Evolutionary conservation across 306 rosid genomes (phyloP).

Genomic region (Pueraria montana): DNA sequence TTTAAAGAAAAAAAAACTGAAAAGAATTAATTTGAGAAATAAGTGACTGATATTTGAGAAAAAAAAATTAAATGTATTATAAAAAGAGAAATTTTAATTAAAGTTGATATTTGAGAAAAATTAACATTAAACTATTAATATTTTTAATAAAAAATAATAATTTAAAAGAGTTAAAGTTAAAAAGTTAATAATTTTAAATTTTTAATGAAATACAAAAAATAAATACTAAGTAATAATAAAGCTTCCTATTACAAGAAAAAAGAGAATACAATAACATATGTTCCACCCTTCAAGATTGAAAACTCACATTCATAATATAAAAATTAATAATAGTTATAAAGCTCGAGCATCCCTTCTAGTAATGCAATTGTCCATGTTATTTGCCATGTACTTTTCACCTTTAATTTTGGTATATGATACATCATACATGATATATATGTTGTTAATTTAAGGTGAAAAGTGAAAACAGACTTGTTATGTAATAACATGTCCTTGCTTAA

Average conservation of each 20-base stretch:
- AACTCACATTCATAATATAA: neutral
- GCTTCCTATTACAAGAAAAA: neutral
- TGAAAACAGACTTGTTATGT: neutral
- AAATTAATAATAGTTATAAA: neutral
- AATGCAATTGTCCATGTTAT: neutral
- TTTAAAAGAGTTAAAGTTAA: neutral
- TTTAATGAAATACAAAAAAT: neutral
- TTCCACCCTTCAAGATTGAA: neutral
- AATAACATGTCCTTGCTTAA: neutral
- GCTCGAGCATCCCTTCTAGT: neutral
- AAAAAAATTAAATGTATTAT: neutral
- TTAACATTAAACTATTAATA: neutral
- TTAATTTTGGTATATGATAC: neutral
- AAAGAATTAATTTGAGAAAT: neutral
- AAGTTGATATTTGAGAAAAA: neutral
- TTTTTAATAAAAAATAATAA: neutral
- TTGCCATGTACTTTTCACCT: too few relatives aligned
- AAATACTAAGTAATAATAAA: neutral
- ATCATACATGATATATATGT: neutral
- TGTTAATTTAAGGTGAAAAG: conserved; percentile 22
- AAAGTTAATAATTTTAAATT: neutral
- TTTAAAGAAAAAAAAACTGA: too few relatives aligned
- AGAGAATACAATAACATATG: neutral
- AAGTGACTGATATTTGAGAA: neutral
- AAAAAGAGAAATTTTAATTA: neutral